Conservation (phyloP, 257 asterid species). For the Solanum acaule region DNA sequence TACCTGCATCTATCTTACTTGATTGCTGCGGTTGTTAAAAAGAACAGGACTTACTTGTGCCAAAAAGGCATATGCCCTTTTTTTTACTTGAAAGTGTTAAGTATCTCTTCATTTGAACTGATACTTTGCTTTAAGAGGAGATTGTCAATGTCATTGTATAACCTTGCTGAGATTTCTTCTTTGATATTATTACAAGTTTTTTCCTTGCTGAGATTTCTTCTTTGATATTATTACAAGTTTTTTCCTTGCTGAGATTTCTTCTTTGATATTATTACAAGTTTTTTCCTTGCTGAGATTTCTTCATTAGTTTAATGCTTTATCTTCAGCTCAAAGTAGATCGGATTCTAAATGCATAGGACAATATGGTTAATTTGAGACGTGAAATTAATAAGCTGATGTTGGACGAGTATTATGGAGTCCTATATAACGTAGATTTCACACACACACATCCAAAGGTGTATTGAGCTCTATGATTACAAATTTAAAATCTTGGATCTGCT, state of each 20-base stretch:
- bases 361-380: not conserved
- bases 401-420: not conserved
- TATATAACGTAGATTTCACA: not conserved
- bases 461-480: too few relatives aligned
- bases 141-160: not conserved
- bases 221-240: not conserved
- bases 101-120: not conserved
- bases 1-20: not conserved
- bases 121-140: not conserved
- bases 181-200: not conserved
- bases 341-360: not conserved
- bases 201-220: not conserved
- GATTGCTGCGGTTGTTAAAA: too few relatives aligned
- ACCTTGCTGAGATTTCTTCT: not conserved
- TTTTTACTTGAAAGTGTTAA: too few relatives aligned
- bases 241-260: not conserved
- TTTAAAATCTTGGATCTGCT: too few relatives aligned
- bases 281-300: not conserved
- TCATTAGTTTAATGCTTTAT: not conserved
- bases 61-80: too few relatives aligned
- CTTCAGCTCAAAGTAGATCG: not conserved
- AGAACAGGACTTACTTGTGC: too few relatives aligned
- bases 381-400: not conserved
- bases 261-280: not conserved
- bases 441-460: too few relatives aligned